phyloP scores from a whole-genome alignment of 306 rosid species.

The Corylus heterophylla region DNA sequence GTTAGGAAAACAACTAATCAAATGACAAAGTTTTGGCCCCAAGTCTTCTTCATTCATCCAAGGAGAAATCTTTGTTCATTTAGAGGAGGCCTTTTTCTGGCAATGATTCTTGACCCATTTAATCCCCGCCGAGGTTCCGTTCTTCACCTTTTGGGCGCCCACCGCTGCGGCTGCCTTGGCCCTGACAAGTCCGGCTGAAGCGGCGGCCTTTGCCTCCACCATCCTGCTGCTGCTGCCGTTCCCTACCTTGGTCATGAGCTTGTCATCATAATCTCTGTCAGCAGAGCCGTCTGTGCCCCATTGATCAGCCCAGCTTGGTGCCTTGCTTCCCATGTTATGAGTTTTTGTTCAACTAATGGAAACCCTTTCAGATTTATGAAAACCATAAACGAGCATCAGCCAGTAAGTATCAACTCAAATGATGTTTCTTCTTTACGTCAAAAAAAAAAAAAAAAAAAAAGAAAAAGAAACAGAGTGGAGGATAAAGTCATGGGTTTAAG shows the following conservation, averaged over 20 bases:
- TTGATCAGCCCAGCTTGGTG: constrained; percentile 78
- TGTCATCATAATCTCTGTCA: constrained; percentile 29
- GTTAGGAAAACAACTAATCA: background rate
- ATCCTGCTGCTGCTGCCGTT: constrained; percentile 44
- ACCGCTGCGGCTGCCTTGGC: constrained; percentile 36
- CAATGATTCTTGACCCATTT: constrained; percentile 73
- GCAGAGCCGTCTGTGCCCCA: constrained; percentile 60
- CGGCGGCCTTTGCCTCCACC: constrained; percentile 61
- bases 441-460: too few species aligned
- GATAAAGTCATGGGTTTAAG: background rate
- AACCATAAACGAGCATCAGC: background rate
- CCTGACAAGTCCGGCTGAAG: constrained; percentile 38
- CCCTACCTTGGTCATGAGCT: constrained; percentile 32
- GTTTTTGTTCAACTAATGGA: constrained; percentile 12
- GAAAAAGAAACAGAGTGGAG: background rate
- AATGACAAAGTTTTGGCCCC: background rate
- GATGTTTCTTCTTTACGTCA: too few species aligned
- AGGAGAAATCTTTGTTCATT: constrained; percentile 29
- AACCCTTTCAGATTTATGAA: background rate
- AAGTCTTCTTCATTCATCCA: background rate
- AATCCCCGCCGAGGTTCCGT: constrained; percentile 66
- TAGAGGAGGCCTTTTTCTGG: constrained; percentile 51
- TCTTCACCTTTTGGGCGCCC: constrained; percentile 44
- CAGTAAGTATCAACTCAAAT: background rate
- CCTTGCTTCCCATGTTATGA: constrained; percentile 61